These are phyloP conservation scores for Erodium texanum DNA, from an alignment of 441 rosid species.

Conservation along the genomic window DNA sequence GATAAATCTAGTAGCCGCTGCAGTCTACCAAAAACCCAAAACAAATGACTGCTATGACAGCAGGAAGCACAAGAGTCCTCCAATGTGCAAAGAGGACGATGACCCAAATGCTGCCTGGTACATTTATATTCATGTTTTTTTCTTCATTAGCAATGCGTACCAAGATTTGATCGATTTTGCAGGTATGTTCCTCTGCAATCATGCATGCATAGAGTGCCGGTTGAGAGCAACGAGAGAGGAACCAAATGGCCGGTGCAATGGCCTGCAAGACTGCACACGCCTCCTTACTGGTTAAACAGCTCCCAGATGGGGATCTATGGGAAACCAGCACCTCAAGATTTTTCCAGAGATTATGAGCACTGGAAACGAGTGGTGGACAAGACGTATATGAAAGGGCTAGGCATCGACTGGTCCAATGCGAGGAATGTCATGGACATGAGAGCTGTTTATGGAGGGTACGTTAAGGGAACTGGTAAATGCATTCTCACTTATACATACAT, in stretches of 20 bases:
- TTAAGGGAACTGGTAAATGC: too few relatives aligned
- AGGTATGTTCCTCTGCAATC: constrained; percentile 86
- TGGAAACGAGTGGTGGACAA: constrained; percentile 68
- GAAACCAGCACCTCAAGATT: constrained; percentile 76
- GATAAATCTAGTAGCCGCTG: constrained; percentile 62
- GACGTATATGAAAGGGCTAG: constrained; percentile 60
- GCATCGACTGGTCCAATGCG: constrained; percentile 71
- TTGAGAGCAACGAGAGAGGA: constrained; percentile 44
- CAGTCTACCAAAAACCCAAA: constrained; percentile 65
- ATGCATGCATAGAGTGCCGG: constrained; percentile 66
- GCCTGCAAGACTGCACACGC: constrained; percentile 53
- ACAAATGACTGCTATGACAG: constrained; percentile 70
- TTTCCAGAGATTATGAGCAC: constrained; percentile 55
- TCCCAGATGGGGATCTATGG: constrained; percentile 91
- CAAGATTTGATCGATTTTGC: constrained; percentile 26
- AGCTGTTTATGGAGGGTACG: constrained; percentile 95
- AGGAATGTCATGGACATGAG: constrained; percentile 91
- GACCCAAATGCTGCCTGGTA: constrained; percentile 92
- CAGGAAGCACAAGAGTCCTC: constrained; percentile 51
- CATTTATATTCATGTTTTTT: too few relatives aligned
- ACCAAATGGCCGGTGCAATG: constrained; percentile 63
- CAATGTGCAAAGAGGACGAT: constrained; percentile 62
- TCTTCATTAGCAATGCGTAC: too few relatives aligned
- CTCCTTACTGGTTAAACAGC: constrained; percentile 78
- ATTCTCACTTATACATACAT: too few relatives aligned